Conservation (phyloP, 2,329 filamentous ascomycete species). For the Diaporthe sp. region DNA sequence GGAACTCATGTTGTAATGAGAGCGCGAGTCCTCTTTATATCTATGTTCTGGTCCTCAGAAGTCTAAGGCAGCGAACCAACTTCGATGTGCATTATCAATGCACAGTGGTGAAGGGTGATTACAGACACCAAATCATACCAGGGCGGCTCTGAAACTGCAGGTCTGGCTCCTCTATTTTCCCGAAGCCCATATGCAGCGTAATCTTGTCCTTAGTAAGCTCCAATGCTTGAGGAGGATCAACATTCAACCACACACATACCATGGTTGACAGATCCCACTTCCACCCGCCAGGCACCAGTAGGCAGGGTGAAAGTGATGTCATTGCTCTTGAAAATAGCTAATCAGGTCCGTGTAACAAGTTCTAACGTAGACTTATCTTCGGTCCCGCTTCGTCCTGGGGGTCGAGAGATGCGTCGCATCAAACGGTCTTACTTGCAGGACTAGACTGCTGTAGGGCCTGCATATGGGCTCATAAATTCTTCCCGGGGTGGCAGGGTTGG, state of each 20-base stretch:
- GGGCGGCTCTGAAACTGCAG: background rate
- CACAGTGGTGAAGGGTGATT: background rate
- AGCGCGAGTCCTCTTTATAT: background rate
- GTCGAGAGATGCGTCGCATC: background rate
- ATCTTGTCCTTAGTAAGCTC: background rate
- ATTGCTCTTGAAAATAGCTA: background rate
- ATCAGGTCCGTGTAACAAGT: background rate
- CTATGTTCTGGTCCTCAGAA: background rate
- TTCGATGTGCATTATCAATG: background rate
- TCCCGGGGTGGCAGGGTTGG: background rate
- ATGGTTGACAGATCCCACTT: background rate
- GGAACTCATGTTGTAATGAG: background rate
- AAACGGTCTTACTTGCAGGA: background rate
- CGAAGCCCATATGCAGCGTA: background rate
- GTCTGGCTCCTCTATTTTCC: background rate
- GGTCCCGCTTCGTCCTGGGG: background rate
- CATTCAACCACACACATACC: background rate
- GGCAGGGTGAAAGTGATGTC: background rate
- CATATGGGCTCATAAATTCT: background rate
- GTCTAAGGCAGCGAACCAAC: background rate
- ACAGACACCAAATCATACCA: background rate
- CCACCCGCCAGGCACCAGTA: background rate
- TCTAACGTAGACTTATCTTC: background rate
- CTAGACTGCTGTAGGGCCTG: background rate
- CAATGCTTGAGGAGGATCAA: background rate